Evolutionary conservation across 2,329 filamentous ascomycete species (phyloP), one percentile per base, ranked within the genome.

Genomic region (Alternaria solani): DNA sequence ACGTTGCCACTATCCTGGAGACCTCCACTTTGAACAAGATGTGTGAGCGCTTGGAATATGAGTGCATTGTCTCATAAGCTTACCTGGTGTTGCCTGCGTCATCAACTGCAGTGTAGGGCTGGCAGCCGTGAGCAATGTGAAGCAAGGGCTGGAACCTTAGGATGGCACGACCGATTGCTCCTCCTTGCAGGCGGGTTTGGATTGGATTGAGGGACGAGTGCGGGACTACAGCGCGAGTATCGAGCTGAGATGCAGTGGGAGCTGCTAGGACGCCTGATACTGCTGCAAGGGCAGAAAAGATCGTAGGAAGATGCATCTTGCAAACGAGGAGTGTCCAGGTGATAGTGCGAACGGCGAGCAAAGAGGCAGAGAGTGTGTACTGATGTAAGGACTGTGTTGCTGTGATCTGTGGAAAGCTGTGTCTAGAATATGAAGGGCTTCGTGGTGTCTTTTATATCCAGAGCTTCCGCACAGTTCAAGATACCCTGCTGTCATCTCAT

Each of bases 71-170:
- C 20, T 23, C 25, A 23, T 42, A 32, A 8, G 26, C 36, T 52
- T 52, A 52, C 49, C 49, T 52, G 25, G 49, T 52, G 25, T 52
- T 52, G 14, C 49, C 49, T 23, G 7, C 9, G n/a, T 42, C 49
- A 36, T 52, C 49, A 52, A 52, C 49, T 8, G 49, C 36, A 42
- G 49, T 52, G 25, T 52, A 52, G 38, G 49, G 49, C 36, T 18
- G 49, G 36, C 49, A 52, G 20, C 49, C 49, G 11, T 52, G 49
- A 36, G 49, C 49, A 20, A 52, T 52, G 36, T 52, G 49, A 11
- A 52, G 25, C 36, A 52, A 14, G 28, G 49, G 49, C 49, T 52
- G 49, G 36, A 42, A 52, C 25, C 25, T 52, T 16, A 32, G 23
- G 11, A 52, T 52, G 9, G 49, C 49, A 28, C 49, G 49, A n/a